Percentiles rank a stretch among this genome's conserved stretches.
Conservation (phyloP, 139 green algal species). For the Coelastrella sp. region DNA sequence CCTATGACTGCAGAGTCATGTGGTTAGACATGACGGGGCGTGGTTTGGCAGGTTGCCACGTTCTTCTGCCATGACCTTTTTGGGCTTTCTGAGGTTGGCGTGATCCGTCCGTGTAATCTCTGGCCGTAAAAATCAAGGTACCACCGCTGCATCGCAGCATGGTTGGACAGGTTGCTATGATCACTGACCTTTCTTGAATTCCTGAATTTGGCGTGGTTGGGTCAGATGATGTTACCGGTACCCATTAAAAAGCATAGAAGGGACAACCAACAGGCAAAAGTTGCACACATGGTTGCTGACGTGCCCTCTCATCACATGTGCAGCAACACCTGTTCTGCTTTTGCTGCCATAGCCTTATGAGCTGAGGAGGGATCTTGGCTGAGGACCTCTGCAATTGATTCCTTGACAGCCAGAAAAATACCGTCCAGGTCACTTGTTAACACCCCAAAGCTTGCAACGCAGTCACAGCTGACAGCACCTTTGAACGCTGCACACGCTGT, state of each 20-base stretch:
- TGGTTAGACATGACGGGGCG: no score
- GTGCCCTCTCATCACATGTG: no score
- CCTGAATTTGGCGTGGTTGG: no score
- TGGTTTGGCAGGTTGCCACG: neutral
- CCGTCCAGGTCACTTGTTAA: no score
- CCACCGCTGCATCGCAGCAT: no score
- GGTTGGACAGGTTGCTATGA: no score
- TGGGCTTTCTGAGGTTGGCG: neutral
- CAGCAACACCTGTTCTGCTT: neutral
- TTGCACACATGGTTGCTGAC: no score
- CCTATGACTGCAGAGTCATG: no score
- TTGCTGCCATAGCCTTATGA: constrained; percentile 16
- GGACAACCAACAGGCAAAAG: no score
- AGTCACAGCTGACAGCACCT: neutral
- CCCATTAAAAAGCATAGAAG: no score
- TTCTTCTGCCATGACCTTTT: neutral
- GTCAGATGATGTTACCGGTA: no score
- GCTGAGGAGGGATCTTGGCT: constrained; percentile 14
- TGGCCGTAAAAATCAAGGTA: neutral
- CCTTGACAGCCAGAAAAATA: neutral
- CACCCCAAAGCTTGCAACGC: neutral
- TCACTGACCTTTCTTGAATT: no score
- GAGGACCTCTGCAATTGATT: neutral
- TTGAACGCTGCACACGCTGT: neutral
- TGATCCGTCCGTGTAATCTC: neutral